Base-by-base conservation (phyloP, 2,329 filamentous ascomycete species). In the Ustulina deusta region DNA sequence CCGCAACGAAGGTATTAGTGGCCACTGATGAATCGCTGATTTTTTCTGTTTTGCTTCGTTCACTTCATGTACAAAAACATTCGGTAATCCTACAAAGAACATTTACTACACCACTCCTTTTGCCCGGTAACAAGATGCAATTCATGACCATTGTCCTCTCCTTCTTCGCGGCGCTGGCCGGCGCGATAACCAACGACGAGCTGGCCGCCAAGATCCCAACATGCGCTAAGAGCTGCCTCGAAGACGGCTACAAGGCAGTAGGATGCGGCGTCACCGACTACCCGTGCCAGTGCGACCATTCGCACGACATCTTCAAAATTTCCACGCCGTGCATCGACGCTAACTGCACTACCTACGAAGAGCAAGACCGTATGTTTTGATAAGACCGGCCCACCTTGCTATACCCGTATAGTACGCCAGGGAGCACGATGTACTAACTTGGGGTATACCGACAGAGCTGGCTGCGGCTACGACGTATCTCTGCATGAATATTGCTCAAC, bases 131-230 rank as follows among this genome's bases (percentile, higher is more conserved):
- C 15, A 49, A 40, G 29, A 60, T 60, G 57, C 25, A 40, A 10
- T 48, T 29, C 20, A 40, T 17, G 2, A 49, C 32, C 7, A 36
- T 60, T 15, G 9, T 6, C 22, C 15, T 49, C 20, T 48, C 57
- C 25, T 15, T 60, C 22, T 51, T 60, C 32, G 57, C 57, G 32
- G 20, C 42, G 42, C 57, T 36, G 44, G 57, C 44, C 57, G 44
- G 25, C 57, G 57, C 57, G 44, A 48, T 38, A 11, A 49, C 57
- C 13, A 36, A 38, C 42, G 44, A 60, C 20, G 20, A 48, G 44
- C 57, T 60, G 13, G 57, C 44, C 15, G 22, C 29, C 32, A 60
- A 40, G 32, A 29, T 60, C 32, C 44, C 57, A 10, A 2, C 29
- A 3, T 60, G 57, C 22, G 42, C 42, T 32, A 38, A 25, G 44